These are phyloP conservation scores for Calonectria hawksworthii DNA, from an alignment of 2,329 filamentous ascomycete species.

Conservation along the genomic window DNA sequence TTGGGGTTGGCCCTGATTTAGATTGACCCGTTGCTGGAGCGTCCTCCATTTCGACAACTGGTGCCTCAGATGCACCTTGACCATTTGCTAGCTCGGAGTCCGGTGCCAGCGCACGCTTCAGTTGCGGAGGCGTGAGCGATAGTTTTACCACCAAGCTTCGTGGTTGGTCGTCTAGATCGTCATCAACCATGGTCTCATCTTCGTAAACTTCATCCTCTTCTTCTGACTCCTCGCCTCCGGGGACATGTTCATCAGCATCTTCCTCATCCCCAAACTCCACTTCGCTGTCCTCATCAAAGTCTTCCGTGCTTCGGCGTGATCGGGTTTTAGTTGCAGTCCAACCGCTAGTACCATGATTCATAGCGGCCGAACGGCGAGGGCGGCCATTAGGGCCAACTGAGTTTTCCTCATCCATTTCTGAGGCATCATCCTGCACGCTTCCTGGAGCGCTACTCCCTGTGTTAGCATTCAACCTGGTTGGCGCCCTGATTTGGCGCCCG, in stretches of 20 bases:
- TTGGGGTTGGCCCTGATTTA: slow-evolving; percentile 24
- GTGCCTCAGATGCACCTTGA: slow-evolving; percentile 30
- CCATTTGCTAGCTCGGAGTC: slow-evolving; percentile 37
- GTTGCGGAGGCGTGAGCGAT: slow-evolving; percentile 61
- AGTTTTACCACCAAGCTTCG: slow-evolving; percentile 84
- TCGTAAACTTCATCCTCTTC: slow-evolving; percentile 73
- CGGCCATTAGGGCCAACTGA: slow-evolving; percentile 62
- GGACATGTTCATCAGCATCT: slow-evolving; percentile 76
- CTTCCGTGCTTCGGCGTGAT: slow-evolving; percentile 60
- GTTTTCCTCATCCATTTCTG: slow-evolving; percentile 55
- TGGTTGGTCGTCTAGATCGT: slow-evolving; percentile 62
- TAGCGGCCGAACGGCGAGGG: slow-evolving; percentile 65
- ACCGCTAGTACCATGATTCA: slow-evolving; percentile 64
- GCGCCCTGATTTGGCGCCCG: slow-evolving; percentile 85
- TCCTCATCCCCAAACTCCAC: slow-evolving; percentile 83
- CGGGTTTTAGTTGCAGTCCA: slow-evolving; percentile 51
- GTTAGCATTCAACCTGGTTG: slow-evolving; percentile 75
- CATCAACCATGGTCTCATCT: slow-evolving; percentile 68
- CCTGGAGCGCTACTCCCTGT: slow-evolving; percentile 62
- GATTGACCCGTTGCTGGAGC: slow-evolving; percentile 23
- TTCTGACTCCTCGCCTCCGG: slow-evolving; percentile 70
- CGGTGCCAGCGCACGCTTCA: slow-evolving; percentile 48
- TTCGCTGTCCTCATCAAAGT: slow-evolving; percentile 77
- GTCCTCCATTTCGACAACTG: slow-evolving; percentile 46
- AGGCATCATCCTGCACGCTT: slow-evolving; percentile 62